phyloP scores from a whole-genome alignment of 345 rosid genomes.

The Eucalyptus sp. region DNA sequence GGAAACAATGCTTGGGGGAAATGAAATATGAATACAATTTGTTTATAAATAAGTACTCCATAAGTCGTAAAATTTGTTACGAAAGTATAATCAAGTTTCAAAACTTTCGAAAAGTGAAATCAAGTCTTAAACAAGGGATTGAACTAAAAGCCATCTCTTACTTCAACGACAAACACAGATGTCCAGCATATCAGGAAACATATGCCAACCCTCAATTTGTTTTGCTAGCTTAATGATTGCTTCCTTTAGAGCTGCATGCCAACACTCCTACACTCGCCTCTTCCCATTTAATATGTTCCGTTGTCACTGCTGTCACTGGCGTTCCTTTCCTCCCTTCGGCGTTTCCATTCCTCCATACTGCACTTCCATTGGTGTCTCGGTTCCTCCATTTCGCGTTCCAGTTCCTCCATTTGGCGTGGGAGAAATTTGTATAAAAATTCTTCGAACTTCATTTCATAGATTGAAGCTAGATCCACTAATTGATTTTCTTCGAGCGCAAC shows the following conservation, averaged over 20 bases:
- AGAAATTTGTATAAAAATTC: background rate
- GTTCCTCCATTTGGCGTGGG: accelerated
- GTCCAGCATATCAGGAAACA: background rate
- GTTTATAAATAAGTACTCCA: background rate
- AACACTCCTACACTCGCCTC: background rate
- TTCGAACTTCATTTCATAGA: background rate
- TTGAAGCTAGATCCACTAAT: background rate
- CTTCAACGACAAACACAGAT: background rate
- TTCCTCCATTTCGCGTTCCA: background rate
- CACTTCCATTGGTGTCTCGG: no score
- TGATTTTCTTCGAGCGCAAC: background rate
- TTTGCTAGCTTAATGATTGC: background rate
- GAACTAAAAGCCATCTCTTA: background rate
- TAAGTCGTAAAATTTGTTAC: background rate
- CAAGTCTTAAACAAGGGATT: background rate
- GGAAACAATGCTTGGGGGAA: no score
- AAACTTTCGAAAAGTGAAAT: no score
- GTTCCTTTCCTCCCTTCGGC: no score
- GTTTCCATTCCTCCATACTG: no score
- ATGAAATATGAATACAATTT: no score
- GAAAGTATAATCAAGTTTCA: no score
- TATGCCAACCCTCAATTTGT: background rate
- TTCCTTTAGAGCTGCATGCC: background rate
- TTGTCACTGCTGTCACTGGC: no score
- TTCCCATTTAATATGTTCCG: background rate